Percentiles rank a stretch among this genome's conserved stretches.
phyloP scores from a whole-genome alignment of 2,329 filamentous ascomycete genomes.

The Fusarium avenaceum region DNA sequence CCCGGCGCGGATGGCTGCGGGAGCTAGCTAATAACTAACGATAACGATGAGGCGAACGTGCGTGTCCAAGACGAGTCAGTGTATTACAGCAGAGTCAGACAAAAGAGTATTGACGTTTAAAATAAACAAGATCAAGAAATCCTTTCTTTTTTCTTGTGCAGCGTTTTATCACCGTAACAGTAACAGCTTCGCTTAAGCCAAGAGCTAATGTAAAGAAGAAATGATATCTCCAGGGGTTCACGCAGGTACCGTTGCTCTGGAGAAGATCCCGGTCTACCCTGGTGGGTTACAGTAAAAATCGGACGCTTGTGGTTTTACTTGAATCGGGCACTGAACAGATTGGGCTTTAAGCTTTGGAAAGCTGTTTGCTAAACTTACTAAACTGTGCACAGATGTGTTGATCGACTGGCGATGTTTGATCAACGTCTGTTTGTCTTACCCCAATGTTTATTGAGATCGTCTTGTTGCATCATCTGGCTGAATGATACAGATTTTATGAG shows the following conservation, averaged over 20 bases:
- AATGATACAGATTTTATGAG: not conserved
- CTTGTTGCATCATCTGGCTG: not conserved
- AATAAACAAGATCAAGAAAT: not conserved
- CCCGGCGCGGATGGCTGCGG: constrained; percentile 41
- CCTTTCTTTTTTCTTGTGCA: not conserved
- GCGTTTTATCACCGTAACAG: not conserved
- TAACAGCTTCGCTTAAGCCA: constrained; percentile 20
- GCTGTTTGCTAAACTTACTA: not conserved
- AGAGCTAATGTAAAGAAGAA: constrained; percentile 41
- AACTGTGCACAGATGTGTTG: not conserved
- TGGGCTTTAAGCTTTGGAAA: not conserved
- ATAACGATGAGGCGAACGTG: constrained; percentile 17
- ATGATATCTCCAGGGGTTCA: constrained; percentile 41
- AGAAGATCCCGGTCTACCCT: constrained; percentile 26
- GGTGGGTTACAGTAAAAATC: constrained; percentile 29
- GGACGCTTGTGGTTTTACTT: not conserved
- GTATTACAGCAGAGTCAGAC: not conserved
- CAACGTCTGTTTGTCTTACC: too few species aligned
- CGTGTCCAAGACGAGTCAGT: not conserved
- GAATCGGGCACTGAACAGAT: not conserved
- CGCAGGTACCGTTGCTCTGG: constrained; percentile 29
- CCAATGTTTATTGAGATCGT: not conserved
- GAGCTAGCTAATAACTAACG: constrained; percentile 29
- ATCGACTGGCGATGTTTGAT: too few species aligned
- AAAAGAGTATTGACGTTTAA: constrained; percentile 2